A percentile compares a stretch with the other conserved stretches of the same genome.
These are phyloP conservation scores for Emydomyces testavorans DNA, from an alignment of 2,329 filamentous ascomycete species.

Conservation along the genomic window DNA sequence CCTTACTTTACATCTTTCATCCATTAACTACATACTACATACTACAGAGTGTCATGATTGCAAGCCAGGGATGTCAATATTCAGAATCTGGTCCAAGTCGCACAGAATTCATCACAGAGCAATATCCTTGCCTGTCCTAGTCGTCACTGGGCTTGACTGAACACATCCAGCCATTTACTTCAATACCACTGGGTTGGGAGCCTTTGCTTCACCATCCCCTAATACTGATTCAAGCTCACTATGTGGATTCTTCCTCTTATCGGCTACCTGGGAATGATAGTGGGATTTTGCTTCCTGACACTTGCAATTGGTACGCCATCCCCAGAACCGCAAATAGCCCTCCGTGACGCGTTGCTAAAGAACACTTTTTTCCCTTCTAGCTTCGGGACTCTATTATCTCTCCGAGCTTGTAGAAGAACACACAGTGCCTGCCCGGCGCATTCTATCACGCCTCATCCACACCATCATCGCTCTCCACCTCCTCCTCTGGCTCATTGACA, in stretches of 20 bases:
- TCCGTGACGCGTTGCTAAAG: slow-evolving; percentile 1
- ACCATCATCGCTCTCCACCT: slow-evolving; percentile 61
- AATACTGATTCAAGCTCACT: not conserved
- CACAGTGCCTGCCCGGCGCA: slow-evolving; percentile 77
- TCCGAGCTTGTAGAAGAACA: slow-evolving; percentile 97
- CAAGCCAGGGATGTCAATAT: too few species aligned
- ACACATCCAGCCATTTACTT: too few species aligned
- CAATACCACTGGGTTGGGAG: too few species aligned
- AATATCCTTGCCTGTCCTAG: too few species aligned
- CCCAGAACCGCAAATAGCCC: not conserved
- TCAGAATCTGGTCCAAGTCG: too few species aligned
- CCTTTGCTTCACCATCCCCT: too few species aligned
- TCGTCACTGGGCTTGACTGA: too few species aligned
- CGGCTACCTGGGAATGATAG: slow-evolving; percentile 73
- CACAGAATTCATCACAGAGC: too few species aligned
- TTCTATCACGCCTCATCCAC: slow-evolving; percentile 81
- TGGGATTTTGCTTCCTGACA: slow-evolving; percentile 90
- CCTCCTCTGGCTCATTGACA: slow-evolving; percentile 66
- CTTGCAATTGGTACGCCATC: slow-evolving; percentile 64
- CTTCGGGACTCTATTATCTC: slow-evolving; percentile 96
- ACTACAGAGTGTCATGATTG: too few species aligned
- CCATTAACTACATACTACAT: too few species aligned
- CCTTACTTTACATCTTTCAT: too few species aligned
- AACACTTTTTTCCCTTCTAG: slow-evolving; percentile 35
- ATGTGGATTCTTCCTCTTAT: slow-evolving; percentile 96